A percentile compares a stretch with the other conserved stretches of the same genome.
Conservation (phyloP, 2,329 filamentous ascomycete species). For the Pyricularia pennisetigena region DNA sequence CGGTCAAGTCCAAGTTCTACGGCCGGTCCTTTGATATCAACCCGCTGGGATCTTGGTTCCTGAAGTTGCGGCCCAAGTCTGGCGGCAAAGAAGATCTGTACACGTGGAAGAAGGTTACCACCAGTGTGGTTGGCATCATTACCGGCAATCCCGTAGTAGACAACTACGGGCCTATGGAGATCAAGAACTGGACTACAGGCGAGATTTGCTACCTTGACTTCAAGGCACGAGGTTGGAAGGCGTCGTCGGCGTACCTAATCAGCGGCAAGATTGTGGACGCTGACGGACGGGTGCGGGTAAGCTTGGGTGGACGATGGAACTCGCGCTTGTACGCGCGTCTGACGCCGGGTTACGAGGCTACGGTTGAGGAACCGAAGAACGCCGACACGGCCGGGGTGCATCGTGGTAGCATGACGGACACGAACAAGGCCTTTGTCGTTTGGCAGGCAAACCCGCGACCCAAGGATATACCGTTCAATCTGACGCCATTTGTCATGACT, state of each 20-base stretch:
- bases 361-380: constrained; percentile 41
- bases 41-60: constrained; percentile 92
- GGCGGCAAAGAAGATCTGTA: constrained; percentile 80
- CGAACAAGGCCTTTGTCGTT: constrained; percentile 73
- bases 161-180: constrained; percentile 94
- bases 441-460: constrained; percentile 85
- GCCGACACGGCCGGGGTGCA: constrained; percentile 27
- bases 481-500: constrained; percentile 91
- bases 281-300: constrained; percentile 73
- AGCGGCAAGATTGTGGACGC: constrained; percentile 75
- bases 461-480: constrained; percentile 83
- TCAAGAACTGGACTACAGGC: constrained; percentile 95
- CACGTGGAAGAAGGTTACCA: constrained; percentile 98
- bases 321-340: constrained; percentile 91
- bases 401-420: constrained; percentile 48
- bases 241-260: constrained; percentile 81
- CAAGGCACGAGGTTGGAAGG: constrained; percentile 93
- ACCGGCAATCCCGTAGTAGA: constrained; percentile 95
- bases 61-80: constrained; percentile 66
- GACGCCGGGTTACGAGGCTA: constrained; percentile 80
- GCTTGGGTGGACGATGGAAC: constrained; percentile 92
- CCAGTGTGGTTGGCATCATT: constrained; percentile 96
- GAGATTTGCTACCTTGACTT: constrained; percentile 87
- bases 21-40: constrained; percentile 97
- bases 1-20: constrained; percentile 93